Base-by-base conservation (phyloP, 2,329 filamentous ascomycete genomes). In the Pseudogymnoascus sp. region DNA sequence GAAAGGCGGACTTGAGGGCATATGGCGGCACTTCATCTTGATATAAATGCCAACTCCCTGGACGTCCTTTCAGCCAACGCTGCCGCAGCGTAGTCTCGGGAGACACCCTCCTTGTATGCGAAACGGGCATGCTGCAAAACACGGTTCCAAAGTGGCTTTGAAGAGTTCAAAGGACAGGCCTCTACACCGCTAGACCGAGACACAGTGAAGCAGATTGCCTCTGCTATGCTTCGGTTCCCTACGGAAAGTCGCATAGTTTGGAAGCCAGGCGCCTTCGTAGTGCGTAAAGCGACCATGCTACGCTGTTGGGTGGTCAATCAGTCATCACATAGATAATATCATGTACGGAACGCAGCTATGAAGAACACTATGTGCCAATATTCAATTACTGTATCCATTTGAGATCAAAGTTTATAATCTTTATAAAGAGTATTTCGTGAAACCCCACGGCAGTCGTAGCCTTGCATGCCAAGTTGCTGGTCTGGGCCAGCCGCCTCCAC, bases 401-500 rank as follows among this genome's bases (percentile, higher is more conserved):
- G 48, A 13, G 48, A 55, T 17, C 33, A 4, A 2, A 55, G 8
- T 55, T 17, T 13, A 15, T 33, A 7, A 4, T 5, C 27, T 12
- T 12, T 12, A 8, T 12, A 12, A 21, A 21, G 2, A 12, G 2
- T 31, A 55, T 55, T 55, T 33, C 29, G 48, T 55, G 48, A 33
- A 55, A 17, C 48, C 48, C 29, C 29, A 21, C 48, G 29, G n/a
- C 33, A 33, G n/a, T 55, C 27, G 48, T 55, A 55, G 48, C 48
- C 48, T 55, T 55, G 48, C 48, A 55, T 55, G 48, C 48, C 48
- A 55, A 55, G 29, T 55, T 55, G 29, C 9, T 55, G 48, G 48
- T 55, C 48, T 55, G 27, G 48, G 44, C 44, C 27, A 5, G 5
- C 27, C 9, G 48, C 48, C 48, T 55, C 48, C 29, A 33, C 48